phyloP scores from a whole-genome alignment of 2,329 filamentous ascomycete species.

The Chrysoporthe puriensis region DNA sequence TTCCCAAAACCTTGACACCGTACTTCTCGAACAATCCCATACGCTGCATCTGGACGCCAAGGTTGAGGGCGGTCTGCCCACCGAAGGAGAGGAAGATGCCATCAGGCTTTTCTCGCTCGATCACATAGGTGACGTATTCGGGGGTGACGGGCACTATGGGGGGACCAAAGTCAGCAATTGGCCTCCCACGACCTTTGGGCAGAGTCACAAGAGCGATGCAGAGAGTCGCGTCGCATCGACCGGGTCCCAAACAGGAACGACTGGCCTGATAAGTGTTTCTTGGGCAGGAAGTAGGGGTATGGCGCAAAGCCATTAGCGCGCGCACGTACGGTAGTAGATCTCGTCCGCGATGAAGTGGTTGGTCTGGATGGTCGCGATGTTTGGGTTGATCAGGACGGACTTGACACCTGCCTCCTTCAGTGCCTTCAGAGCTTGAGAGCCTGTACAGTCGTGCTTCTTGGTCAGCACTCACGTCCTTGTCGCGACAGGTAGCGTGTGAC shows the following conservation, averaged over 20 bases:
- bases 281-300: background rate
- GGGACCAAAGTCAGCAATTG: conserved; percentile 15
- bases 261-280: background rate
- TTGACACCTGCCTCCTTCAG: conserved; percentile 92
- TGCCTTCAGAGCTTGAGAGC: conserved; percentile 94
- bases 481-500: conserved; percentile 32
- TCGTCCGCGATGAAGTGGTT: conserved; percentile 95
- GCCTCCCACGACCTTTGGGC: background rate
- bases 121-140: conserved; percentile 97
- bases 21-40: conserved; percentile 95
- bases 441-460: conserved; percentile 49
- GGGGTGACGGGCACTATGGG: conserved; percentile 78
- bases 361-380: conserved; percentile 98
- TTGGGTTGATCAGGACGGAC: conserved; percentile 95
- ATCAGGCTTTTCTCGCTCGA: conserved; percentile 93
- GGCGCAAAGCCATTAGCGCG: background rate
- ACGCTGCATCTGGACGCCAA: conserved; percentile 96
- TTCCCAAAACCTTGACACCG: conserved; percentile 93
- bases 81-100: conserved; percentile 97
- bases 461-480: conserved; percentile 27
- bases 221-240: background rate
- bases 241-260: background rate
- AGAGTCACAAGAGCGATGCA: background rate
- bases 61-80: conserved; percentile 94
- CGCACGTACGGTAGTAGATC: conserved; percentile 75